These are phyloP conservation scores for Arachnomyces sp. DNA, from an alignment of 2,329 filamentous ascomycete genomes.

Conservation along the genomic window DNA sequence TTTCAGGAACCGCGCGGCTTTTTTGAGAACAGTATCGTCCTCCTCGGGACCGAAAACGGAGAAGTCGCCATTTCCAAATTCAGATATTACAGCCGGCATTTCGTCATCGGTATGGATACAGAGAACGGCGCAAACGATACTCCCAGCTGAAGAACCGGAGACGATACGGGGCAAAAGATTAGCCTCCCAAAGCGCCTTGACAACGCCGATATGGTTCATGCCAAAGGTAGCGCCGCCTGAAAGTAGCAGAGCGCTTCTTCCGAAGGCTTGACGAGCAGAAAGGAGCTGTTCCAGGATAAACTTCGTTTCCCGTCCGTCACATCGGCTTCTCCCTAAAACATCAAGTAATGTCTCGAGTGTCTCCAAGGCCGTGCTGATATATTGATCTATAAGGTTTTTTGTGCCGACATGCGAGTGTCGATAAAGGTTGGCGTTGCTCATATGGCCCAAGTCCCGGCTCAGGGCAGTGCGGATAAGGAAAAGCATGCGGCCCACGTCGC, in stretches of 20 bases:
- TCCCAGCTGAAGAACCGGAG: conserved; percentile 78
- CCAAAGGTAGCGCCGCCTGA: conserved; percentile 85
- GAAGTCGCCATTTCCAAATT: conserved; percentile 72
- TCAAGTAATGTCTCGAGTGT: conserved; percentile 68
- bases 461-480: conserved; percentile 73
- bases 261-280: conserved; percentile 69
- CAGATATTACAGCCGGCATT: conserved; percentile 59
- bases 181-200: conserved; percentile 71
- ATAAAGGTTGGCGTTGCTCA: conserved; percentile 77
- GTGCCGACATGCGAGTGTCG: conserved; percentile 78
- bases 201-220: conserved; percentile 84
- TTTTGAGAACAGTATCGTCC: conserved; percentile 58
- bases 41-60: conserved; percentile 65
- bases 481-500: conserved; percentile 70
- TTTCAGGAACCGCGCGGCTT: conserved; percentile 67
- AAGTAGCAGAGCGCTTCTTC: conserved; percentile 72
- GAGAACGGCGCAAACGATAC: conserved; percentile 74
- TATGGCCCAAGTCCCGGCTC: conserved; percentile 73
- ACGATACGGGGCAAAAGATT: conserved; percentile 76
- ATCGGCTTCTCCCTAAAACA: conserved; percentile 44
- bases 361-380: conserved; percentile 70
- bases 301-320: conserved; percentile 51
- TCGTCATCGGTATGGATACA: conserved; percentile 73
- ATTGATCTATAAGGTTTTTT: conserved; percentile 77
- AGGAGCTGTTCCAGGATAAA: conserved; percentile 62